A percentile compares a stretch with the other conserved stretches of the same genome.
phyloP scores from a whole-genome alignment of 2,329 filamentous ascomycete genomes.

The Beauveria medogensis region DNA sequence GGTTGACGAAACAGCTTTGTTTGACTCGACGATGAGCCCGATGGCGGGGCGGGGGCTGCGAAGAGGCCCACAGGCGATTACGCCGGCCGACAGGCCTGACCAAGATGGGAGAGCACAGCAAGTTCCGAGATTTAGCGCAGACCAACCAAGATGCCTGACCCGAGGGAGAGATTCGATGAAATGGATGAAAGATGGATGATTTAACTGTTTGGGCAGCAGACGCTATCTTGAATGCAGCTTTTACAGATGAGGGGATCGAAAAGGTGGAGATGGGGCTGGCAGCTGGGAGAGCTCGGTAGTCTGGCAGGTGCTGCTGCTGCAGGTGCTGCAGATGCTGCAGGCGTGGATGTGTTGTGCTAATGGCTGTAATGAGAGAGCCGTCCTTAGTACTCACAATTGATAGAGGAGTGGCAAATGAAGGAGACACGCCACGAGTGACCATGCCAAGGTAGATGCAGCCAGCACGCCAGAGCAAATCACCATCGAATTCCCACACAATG shows the following conservation, averaged over 20 bases:
- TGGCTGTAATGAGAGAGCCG: neutral
- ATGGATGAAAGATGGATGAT: neutral
- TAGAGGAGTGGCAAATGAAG: too few relatives aligned
- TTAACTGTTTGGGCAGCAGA: neutral
- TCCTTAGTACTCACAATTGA: too few relatives aligned
- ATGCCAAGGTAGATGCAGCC: too few relatives aligned
- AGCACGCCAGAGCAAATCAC: too few relatives aligned
- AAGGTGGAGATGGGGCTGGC: constrained; percentile 10
- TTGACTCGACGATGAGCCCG: constrained; percentile 10
- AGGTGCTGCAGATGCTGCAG: neutral
- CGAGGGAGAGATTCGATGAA: neutral
- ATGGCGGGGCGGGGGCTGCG: constrained; percentile 9
- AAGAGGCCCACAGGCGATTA: constrained; percentile 6
- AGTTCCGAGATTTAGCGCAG: neutral
- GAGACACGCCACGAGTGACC: too few relatives aligned
- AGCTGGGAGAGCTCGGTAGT: neutral
- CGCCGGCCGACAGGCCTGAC: constrained; percentile 8
- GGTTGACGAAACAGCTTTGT: neutral
- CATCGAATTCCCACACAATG: too few relatives aligned
- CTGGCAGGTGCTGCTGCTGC: neutral
- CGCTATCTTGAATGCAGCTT: neutral
- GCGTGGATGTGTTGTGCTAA: neutral
- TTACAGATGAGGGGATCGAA: constrained; percentile 10
- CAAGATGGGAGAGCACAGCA: constrained; percentile 1
- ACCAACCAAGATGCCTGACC: neutral